These are phyloP conservation scores for Thinopyrum obtusiflorum DNA, from an alignment of 202 grass and related monocot genomes.

Conservation along the genomic window DNA sequence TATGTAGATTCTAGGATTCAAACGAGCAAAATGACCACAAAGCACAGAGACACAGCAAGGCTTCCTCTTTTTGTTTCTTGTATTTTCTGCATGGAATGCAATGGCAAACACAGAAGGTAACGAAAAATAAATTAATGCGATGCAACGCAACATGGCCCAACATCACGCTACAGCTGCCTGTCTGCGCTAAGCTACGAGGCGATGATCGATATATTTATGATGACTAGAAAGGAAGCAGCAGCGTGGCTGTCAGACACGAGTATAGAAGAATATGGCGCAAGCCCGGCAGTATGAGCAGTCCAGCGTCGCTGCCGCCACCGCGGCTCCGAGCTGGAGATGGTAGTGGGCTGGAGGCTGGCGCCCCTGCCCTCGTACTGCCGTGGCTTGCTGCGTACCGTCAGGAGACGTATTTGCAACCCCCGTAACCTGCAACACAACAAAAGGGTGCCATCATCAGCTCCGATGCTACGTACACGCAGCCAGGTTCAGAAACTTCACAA, in stretches of 20 bases:
- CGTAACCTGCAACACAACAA: constrained; percentile 46
- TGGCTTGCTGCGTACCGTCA: constrained; percentile 49
- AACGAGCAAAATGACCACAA: too few species aligned
- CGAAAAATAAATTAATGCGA: constrained; percentile 9
- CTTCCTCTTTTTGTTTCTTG: not conserved
- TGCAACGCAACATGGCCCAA: too few species aligned
- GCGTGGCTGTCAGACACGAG: constrained; percentile 37
- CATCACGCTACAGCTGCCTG: not conserved
- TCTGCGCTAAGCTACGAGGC: constrained; percentile 14
- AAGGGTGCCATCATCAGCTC: not conserved
- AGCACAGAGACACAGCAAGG: not conserved
- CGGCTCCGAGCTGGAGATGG: constrained; percentile 20
- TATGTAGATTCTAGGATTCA: not conserved
- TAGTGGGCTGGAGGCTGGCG: constrained; percentile 33
- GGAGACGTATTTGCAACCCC: constrained; percentile 62
- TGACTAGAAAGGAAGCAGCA: constrained; percentile 30
- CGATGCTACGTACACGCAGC: not conserved
- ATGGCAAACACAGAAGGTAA: not conserved
- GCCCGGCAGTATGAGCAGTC: constrained; percentile 32
- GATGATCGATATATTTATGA: not conserved
- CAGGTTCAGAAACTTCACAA: not conserved
- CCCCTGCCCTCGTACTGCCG: constrained; percentile 37
- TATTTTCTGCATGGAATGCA: not conserved
- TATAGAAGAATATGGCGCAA: constrained; percentile 47
- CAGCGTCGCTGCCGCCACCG: constrained; percentile 28